Evolutionary conservation across 257 asterid species (phyloP).

Genomic region (Capsicum chinense): DNA sequence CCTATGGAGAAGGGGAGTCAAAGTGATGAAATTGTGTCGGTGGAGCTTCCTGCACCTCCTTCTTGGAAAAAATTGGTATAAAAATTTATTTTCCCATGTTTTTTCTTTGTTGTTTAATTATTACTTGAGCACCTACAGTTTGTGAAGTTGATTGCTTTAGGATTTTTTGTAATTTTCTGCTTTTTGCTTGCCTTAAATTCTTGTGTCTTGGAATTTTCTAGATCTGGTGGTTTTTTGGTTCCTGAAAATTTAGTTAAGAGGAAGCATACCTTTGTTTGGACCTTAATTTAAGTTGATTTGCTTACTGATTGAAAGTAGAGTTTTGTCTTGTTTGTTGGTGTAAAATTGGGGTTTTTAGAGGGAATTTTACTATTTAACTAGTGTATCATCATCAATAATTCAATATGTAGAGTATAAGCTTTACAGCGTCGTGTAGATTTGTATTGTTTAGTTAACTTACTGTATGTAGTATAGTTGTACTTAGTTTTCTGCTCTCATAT

Average conservation of each 20-base stretch:
- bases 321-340: neutral
- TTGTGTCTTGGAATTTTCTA: neutral
- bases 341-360: neutral
- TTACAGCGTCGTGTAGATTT: neutral
- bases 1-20: conserved; percentile 28
- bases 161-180: neutral
- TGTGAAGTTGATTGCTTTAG: neutral
- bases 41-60: conserved; percentile 56
- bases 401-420: neutral
- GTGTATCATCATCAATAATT: neutral
- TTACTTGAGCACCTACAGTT: no score
- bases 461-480: neutral
- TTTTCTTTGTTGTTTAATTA: no score
- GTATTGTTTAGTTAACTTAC: neutral
- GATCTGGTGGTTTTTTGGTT: neutral
- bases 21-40: conserved; percentile 40
- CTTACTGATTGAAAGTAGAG: neutral
- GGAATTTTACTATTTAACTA: neutral
- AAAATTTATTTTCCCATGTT: neutral
- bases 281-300: neutral
- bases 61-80: conserved; percentile 58
- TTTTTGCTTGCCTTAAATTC: neutral
- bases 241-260: neutral
- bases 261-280: neutral
- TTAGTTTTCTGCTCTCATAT: neutral